Base-by-base conservation (phyloP, 148 eudicot genomes). In the Pouteria glomerata region DNA sequence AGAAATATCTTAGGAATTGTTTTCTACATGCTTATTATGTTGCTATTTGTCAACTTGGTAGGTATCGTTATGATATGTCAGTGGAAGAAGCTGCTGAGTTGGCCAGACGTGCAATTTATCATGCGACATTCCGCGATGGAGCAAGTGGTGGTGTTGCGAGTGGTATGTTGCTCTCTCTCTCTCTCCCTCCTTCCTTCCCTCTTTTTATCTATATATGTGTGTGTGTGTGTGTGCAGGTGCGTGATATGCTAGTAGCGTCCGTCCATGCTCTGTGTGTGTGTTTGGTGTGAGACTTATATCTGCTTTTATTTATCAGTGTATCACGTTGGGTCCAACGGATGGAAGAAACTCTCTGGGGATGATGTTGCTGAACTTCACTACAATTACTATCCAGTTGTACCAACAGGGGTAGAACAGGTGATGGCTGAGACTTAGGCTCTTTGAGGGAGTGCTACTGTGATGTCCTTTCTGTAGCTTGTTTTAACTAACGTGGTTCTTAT, bases 71-170 rank as follows among this genome's bases (percentile, higher is more conserved):
- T 77, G 98, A 95, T 75, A 76, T 95, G 97, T 57, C 92, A 3
- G 81, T 95, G 26, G 85, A 82, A 66, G 94, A 92, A 79, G 99
- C 96, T 62, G 84, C 92, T 12, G 97, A 92, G 77, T 78, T 95
- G 78, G 97, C 89, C 24, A 87, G 92, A 76, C 81, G 99, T 69
- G 75, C 97, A 21, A 95, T 95, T 48, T 95, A 95, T 82, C 96
- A 86, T 68, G 97, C 97, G 4, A 95, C 99, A 6, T 92, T 89
- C 86, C 89, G 99, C 78, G 97, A 95, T 79, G 99, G 94, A 57
- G 97, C 99, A 69, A 95, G 99, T 90, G 97, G 97, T 78, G 97
- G 97, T 58, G 97, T 90, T 69, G 94, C 87, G 47, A 95, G 96
- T 66, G 99, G 99, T 95, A 90, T 35, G n/a, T n/a, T n/a, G 75